A percentile compares a stretch with the other conserved stretches of the same genome.
Evolutionary conservation across 139 green algal genomes (phyloP).

Genomic region (Coelastrella sp.): DNA sequence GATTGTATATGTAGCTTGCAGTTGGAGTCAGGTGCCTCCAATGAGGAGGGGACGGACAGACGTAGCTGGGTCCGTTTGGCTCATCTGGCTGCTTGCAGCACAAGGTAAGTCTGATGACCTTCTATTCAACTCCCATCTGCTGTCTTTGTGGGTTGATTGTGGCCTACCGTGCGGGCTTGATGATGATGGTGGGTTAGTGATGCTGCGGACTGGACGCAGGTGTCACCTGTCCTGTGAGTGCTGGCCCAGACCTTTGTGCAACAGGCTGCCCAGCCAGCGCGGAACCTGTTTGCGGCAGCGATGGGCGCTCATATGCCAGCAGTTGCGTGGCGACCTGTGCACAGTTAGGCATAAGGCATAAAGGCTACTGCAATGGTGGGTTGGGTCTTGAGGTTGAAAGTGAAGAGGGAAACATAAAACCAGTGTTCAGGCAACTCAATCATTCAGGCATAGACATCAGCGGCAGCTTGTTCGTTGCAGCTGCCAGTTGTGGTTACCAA

Average conservation of each 20-base stretch:
- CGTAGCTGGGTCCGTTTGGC: conserved; percentile 5
- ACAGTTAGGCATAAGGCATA: not conserved
- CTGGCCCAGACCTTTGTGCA: not conserved
- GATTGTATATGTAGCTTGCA: no score
- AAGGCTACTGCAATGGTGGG: conserved; percentile 37
- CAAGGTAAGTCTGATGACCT: not conserved
- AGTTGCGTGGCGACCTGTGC: conserved; percentile 32
- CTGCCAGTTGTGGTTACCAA: no score
- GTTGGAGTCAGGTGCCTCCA: not conserved
- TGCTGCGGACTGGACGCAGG: conserved; percentile 5
- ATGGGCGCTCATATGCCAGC: conserved; percentile 32
- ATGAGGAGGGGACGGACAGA: not conserved
- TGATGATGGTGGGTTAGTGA: not conserved
- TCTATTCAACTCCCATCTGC: not conserved
- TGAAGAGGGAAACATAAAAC: not conserved
- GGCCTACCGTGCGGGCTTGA: no score
- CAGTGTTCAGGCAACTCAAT: not conserved
- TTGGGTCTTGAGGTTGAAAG: not conserved
- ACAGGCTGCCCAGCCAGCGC: not conserved
- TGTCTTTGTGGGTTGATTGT: not conserved
- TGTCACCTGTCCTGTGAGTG: not conserved
- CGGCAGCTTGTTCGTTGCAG: no score
- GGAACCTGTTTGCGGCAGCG: conserved; percentile 12
- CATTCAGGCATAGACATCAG: no score
- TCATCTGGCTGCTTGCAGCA: conserved; percentile 17